Percentiles rank a stretch among this genome's conserved stretches.
These are phyloP conservation scores for Yamadazyma dushanensis DNA, from an alignment of 1,139 yeast genomes.

Conservation along the genomic window DNA sequence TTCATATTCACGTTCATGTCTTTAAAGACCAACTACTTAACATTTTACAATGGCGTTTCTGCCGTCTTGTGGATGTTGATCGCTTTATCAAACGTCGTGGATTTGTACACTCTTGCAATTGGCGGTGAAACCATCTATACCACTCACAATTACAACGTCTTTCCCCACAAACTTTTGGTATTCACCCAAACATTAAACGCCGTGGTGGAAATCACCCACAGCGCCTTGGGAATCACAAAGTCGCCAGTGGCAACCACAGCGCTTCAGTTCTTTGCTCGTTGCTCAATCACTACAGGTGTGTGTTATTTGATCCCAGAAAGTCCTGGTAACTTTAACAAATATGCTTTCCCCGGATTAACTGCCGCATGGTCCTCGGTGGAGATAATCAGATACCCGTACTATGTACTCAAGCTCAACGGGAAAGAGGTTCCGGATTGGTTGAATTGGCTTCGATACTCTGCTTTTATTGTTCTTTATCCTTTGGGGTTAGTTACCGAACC, in stretches of 20 bases:
- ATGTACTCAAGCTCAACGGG: constrained; percentile 19
- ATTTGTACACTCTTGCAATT: constrained; percentile 12
- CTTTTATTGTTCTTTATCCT: constrained; percentile 36
- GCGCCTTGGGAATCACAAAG: constrained; percentile 28
- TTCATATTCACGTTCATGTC: constrained; percentile 1
- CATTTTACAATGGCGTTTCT: constrained; percentile 62
- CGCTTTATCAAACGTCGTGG: constrained; percentile 18
- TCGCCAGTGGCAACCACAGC: constrained; percentile 30
- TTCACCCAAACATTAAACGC: constrained; percentile 32
- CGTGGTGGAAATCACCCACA: constrained; percentile 26
- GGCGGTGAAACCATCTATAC: constrained; percentile 12
- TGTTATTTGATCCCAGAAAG: constrained; percentile 30
- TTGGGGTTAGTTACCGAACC: constrained; percentile 34
- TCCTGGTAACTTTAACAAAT: constrained; percentile 30
- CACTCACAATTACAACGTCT: constrained; percentile 14
- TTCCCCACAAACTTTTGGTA: constrained; percentile 34
- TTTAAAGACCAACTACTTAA: constrained; percentile 17
- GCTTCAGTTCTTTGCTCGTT: constrained; percentile 36
- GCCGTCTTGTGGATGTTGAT: constrained; percentile 69
- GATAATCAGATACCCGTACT: constrained; percentile 32
- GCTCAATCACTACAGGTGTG: constrained; percentile 33
- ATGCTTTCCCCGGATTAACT: constrained; percentile 26
- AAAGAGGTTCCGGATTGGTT: constrained; percentile 21
- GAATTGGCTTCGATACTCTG: constrained; percentile 34
- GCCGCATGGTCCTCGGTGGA: constrained; percentile 40